Conservation (phyloP, 805 yeast species). For the Blastobotrys robertii region DNA sequence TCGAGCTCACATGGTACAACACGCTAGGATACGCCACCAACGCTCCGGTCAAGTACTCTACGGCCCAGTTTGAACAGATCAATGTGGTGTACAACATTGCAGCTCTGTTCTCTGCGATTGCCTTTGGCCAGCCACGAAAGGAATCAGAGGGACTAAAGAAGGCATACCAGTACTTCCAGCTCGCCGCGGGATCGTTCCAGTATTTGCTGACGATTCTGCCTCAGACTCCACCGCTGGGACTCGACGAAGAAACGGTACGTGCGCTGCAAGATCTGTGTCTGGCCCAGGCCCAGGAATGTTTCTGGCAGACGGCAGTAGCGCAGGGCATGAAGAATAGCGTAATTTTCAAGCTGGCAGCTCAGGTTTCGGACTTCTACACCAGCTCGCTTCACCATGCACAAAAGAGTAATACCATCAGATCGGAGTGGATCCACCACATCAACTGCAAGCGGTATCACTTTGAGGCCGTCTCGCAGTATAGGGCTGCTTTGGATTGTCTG, state of each 20-base stretch:
- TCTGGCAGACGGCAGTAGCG: conserved; percentile 64
- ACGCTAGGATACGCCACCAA: conserved; percentile 48
- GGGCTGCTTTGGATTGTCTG: conserved; percentile 45
- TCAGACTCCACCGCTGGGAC: conserved; percentile 32
- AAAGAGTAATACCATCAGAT: conserved; percentile 40
- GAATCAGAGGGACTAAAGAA: conserved; percentile 46
- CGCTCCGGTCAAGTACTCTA: conserved; percentile 37
- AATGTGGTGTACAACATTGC: conserved; percentile 65
- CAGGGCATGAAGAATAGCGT: conserved; percentile 46
- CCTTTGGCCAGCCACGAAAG: conserved; percentile 35
- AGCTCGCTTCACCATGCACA: conserved; percentile 36
- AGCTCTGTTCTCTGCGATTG: conserved; percentile 50
- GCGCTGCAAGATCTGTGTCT: conserved; percentile 46
- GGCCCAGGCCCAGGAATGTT: conserved; percentile 82
- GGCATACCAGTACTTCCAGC: conserved; percentile 56
- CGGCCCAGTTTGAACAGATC: conserved; percentile 49
- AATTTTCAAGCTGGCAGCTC: conserved; percentile 55
- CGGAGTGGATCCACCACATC: conserved; percentile 59
- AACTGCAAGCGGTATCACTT: conserved; percentile 56
- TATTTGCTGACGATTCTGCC: conserved; percentile 22
- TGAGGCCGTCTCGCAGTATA: conserved; percentile 56
- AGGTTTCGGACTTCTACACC: conserved; percentile 49
- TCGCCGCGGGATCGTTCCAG: conserved; percentile 58
- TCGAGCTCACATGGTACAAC: conserved; percentile 64
- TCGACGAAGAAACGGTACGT: conserved; percentile 41